Conservation (phyloP, 208 protist genomes). For the Crithidia sp. region DNA sequence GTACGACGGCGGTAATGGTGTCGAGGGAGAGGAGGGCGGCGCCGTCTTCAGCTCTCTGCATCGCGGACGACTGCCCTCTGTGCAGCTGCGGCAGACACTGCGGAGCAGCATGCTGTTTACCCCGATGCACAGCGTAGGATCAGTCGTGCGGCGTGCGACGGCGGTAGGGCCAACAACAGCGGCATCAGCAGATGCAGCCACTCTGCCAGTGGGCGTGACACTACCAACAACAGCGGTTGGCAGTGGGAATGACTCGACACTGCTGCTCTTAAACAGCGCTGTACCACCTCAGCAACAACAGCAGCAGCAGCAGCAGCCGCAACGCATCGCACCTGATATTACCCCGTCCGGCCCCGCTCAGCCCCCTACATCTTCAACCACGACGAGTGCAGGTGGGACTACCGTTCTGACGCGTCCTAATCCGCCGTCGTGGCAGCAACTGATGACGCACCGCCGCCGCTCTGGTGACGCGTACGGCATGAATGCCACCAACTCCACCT, state of each 20-base stretch:
- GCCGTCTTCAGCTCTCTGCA: background rate
- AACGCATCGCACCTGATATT: background rate
- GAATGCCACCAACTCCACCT: conserved; percentile 8
- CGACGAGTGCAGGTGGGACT: background rate
- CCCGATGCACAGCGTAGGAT: background rate
- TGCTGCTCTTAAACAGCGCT: background rate
- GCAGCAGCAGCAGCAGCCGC: background rate
- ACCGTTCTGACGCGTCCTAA: background rate
- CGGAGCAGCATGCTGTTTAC: background rate
- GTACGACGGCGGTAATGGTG: too few species aligned
- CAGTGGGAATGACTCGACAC: conserved; percentile 9
- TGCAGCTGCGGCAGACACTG: background rate
- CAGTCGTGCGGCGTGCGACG: background rate
- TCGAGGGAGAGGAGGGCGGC: background rate
- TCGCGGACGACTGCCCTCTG: background rate
- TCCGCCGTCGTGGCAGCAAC: conserved; percentile 12
- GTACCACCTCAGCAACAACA: background rate
- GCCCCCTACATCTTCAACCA: background rate
- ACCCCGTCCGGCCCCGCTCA: background rate
- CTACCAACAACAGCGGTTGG: too few species aligned
- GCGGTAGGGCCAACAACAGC: background rate
- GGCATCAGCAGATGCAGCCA: too few species aligned
- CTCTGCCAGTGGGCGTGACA: too few species aligned
- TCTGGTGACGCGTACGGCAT: background rate
- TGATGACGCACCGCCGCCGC: background rate